Evolutionary conservation across 164 flowering plant species (phyloP).

Genomic region (Aristolochia contorta): DNA sequence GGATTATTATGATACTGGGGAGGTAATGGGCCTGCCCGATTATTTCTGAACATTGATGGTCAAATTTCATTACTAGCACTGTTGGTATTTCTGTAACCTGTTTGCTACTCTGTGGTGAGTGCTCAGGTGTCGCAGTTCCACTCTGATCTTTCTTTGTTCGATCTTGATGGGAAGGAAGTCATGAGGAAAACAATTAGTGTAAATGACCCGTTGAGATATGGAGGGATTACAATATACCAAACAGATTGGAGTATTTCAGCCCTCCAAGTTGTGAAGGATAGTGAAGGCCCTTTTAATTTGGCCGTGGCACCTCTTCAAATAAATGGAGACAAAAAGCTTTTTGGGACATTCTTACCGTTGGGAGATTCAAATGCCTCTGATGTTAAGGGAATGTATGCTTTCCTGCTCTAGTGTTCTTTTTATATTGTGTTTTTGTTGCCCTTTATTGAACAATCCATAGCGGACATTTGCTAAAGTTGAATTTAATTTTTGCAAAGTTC

Average conservation of each 20-base stretch:
- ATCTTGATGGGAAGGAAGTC: conserved; percentile 85
- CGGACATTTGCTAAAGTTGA: background rate
- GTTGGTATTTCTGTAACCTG: background rate
- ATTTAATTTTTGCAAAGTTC: conserved; percentile 9
- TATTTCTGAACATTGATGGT: too few relatives aligned
- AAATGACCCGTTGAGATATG: conserved; percentile 90
- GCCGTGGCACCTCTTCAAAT: conserved; percentile 90
- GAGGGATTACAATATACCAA: conserved; percentile 69
- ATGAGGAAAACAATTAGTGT: conserved; percentile 91
- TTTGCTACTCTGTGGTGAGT: background rate
- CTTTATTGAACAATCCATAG: background rate
- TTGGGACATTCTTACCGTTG: conserved; percentile 77
- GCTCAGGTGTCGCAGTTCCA: conserved; percentile 74
- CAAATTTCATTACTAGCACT: too few relatives aligned
- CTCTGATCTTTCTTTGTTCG: conserved; percentile 70
- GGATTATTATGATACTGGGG: conserved; percentile 85
- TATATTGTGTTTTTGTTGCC: background rate
- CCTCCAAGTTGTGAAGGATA: conserved; percentile 67
- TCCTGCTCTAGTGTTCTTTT: background rate
- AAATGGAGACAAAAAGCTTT: conserved; percentile 95
- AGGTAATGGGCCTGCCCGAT: background rate
- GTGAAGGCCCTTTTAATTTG: conserved; percentile 94
- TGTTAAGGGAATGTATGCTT: conserved; percentile 88
- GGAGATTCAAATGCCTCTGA: conserved; percentile 56
- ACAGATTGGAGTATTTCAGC: conserved; percentile 96